Evolutionary conservation across 208 protist genomes (phyloP).

Genomic region (Polymyxa betae): DNA sequence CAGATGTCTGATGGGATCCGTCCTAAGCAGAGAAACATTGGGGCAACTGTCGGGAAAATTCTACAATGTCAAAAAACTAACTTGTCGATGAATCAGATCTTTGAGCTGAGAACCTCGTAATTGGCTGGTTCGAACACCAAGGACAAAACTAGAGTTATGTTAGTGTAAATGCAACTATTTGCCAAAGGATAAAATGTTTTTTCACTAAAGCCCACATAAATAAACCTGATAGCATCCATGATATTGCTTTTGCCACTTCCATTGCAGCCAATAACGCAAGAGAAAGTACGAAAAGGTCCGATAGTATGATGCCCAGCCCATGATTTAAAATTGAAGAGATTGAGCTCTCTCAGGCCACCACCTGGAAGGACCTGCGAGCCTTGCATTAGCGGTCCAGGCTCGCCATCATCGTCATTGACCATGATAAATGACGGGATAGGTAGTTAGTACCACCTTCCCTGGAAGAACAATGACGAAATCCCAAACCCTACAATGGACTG

Average conservation of each 20-base stretch:
- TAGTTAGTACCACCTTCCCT: too few relatives aligned
- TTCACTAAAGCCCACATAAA: not conserved
- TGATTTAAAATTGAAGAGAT: conserved; percentile 63
- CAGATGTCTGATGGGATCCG: too few relatives aligned
- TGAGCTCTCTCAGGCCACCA: not conserved
- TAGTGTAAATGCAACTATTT: too few relatives aligned
- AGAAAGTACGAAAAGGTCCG: conserved; percentile 60
- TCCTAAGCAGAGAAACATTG: not conserved
- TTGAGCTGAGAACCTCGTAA: conserved; percentile 39
- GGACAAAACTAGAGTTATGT: conserved; percentile 45
- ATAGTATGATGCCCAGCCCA: conserved; percentile 58
- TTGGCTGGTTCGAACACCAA: conserved; percentile 56
- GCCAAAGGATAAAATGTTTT: too few relatives aligned
- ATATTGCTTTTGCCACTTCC: conserved; percentile 63
- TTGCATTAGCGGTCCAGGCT: not conserved
- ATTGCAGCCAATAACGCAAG: conserved; percentile 62
- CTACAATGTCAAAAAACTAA: conserved; percentile 26
- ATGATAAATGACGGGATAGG: too few relatives aligned
- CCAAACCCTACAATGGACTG: too few relatives aligned
- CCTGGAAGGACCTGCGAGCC: too few relatives aligned
- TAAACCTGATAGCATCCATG: conserved; percentile 63
- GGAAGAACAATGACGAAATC: too few relatives aligned
- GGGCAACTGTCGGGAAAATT: not conserved
- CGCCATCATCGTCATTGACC: not conserved
- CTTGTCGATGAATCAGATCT: conserved; percentile 52